Evolutionary conservation across 2,329 filamentous ascomycete species (phyloP).

Genomic region (Cytospora leucostoma): DNA sequence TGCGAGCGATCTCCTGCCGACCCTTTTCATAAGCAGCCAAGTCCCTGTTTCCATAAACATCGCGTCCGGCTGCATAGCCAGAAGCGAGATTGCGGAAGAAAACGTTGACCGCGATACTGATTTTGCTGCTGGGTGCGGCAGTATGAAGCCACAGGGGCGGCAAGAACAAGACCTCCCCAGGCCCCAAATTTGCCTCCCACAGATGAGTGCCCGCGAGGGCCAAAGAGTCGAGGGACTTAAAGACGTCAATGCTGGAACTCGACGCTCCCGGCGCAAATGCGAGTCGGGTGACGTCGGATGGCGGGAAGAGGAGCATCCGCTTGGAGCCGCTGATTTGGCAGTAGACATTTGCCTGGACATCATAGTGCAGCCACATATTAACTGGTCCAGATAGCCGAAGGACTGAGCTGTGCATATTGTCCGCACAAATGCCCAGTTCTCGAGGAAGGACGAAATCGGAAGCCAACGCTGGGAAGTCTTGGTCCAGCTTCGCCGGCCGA

Average conservation of each 20-base stretch:
- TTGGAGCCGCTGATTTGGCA: constrained; percentile 78
- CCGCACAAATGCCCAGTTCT: constrained; percentile 57
- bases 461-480: constrained; percentile 71
- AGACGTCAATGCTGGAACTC: constrained; percentile 76
- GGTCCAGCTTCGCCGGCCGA: constrained; percentile 66
- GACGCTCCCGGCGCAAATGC: constrained; percentile 76
- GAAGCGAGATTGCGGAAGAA: constrained; percentile 75
- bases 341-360: constrained; percentile 86
- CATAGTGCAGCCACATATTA: constrained; percentile 86
- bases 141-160: constrained; percentile 86
- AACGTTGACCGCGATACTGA: constrained; percentile 82
- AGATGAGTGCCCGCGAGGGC: constrained; percentile 57
- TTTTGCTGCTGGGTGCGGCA: constrained; percentile 56
- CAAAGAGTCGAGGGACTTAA: constrained; percentile 49
- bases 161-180: constrained; percentile 78
- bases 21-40: constrained; percentile 82
- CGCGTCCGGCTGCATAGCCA: constrained; percentile 72
- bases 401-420: constrained; percentile 75
- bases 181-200: constrained; percentile 63
- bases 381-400: constrained; percentile 78
- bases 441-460: constrained; percentile 70
- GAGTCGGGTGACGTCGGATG: constrained; percentile 69
- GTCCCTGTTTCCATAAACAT: constrained; percentile 88
- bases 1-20: constrained; percentile 68
- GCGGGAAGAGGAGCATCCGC: constrained; percentile 75